Evolutionary conservation across 306 rosid species (phyloP).

Genomic region (cucumber (Cucumis sativus)): DNA sequence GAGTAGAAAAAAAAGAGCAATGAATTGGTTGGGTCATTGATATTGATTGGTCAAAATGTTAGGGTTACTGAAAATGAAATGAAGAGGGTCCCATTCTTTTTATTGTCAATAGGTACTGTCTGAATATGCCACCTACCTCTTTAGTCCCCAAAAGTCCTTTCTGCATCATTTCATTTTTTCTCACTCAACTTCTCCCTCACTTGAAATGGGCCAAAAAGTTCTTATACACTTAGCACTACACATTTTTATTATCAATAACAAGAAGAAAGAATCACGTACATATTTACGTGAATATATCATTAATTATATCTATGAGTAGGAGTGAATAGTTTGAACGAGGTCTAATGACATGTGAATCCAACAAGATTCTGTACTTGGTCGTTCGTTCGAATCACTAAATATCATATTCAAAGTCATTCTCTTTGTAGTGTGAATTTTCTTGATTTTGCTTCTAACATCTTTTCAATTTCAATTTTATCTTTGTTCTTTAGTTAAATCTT

Average conservation of each 20-base stretch:
- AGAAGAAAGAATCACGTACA: no score
- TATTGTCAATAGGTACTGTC: background rate
- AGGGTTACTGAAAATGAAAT: background rate
- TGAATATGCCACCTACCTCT: background rate
- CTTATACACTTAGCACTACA: background rate
- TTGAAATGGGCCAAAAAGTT: background rate
- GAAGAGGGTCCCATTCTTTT: background rate
- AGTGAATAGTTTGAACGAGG: no score
- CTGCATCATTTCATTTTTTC: background rate
- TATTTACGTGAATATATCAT: no score
- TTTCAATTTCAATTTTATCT: no score
- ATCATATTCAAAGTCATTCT: no score
- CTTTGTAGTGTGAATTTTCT: background rate
- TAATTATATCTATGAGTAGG: no score
- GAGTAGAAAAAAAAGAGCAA: background rate
- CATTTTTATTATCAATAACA: background rate
- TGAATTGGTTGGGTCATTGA: background rate
- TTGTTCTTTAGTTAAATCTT: no score
- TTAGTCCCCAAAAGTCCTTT: background rate
- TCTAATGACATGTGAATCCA: no score
- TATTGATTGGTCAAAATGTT: constrained; percentile 1
- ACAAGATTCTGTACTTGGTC: no score
- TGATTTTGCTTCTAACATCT: no score
- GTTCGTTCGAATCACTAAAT: no score
- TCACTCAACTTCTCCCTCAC: background rate